Conservation (phyloP, 805 yeast genomes). For the Tetrapisispora phaffii region DNA sequence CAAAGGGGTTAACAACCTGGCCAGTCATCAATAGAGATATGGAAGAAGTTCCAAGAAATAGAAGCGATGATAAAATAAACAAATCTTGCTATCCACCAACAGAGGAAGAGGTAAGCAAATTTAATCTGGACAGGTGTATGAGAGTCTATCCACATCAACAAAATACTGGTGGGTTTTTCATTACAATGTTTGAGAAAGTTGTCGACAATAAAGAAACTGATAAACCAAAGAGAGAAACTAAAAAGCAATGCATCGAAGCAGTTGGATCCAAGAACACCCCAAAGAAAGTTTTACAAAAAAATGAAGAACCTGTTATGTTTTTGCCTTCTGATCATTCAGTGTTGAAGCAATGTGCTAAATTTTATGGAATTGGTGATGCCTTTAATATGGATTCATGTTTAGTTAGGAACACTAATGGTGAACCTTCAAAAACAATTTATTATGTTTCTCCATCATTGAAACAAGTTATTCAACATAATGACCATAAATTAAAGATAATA, state of each 20-base stretch:
- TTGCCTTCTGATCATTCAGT: slow-evolving; percentile 57
- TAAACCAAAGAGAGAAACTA: slow-evolving; percentile 6
- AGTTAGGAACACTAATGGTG: slow-evolving; percentile 93
- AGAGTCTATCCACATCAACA: slow-evolving; percentile 98
- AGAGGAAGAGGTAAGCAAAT: slow-evolving; percentile 53
- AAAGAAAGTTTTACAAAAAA: slow-evolving; percentile 53
- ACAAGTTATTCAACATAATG: slow-evolving; percentile 58
- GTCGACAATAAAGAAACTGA: slow-evolving; percentile 10
- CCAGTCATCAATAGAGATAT: slow-evolving; percentile 75
- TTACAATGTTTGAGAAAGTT: slow-evolving; percentile 80
- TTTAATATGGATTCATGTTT: slow-evolving; percentile 67
- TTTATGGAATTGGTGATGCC: slow-evolving; percentile 62
- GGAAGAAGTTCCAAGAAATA: slow-evolving; percentile 38
- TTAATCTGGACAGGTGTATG: slow-evolving; percentile 68
- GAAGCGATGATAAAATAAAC: slow-evolving; percentile 37
- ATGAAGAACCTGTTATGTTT: slow-evolving; percentile 90
- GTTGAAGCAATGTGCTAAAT: slow-evolving; percentile 69
- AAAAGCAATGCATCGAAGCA: slow-evolving; percentile 19
- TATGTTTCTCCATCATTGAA: slow-evolving; percentile 70
- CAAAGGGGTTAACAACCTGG: slow-evolving; percentile 71
- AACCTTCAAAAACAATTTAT: slow-evolving; percentile 84
- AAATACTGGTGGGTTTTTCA: slow-evolving; percentile 96
- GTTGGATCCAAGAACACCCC: slow-evolving; percentile 64
- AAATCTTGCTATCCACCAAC: slow-evolving; percentile 72
- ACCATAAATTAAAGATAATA: slow-evolving; percentile 72